These are phyloP conservation scores for Periconia macrospinosa DNA, from an alignment of 2,329 filamentous ascomycete genomes.

Conservation along the genomic window DNA sequence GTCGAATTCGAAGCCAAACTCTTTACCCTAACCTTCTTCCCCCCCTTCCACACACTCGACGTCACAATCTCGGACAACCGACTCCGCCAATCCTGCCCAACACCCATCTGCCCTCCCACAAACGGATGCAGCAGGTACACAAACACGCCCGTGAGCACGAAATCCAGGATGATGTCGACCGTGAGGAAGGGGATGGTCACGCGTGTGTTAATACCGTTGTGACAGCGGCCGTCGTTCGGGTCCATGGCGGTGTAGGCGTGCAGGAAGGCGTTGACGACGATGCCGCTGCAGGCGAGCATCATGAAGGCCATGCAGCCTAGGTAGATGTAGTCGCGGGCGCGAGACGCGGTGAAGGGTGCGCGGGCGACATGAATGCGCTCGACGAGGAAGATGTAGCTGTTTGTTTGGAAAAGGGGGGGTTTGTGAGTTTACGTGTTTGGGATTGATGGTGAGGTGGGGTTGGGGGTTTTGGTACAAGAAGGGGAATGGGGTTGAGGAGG, in stretches of 20 bases:
- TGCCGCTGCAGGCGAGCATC: not conserved
- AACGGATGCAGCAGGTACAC: not conserved
- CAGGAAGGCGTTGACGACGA: not conserved
- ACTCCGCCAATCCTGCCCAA: too few relatives aligned
- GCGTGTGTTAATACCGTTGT: not conserved
- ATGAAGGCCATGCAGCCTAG: not conserved
- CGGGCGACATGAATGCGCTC: not conserved
- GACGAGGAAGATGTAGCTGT: not conserved
- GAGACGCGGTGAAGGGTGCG: too few relatives aligned
- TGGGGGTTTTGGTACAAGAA: not conserved
- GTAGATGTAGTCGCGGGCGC: not conserved
- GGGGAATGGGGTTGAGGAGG: not conserved
- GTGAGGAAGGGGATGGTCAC: not conserved
- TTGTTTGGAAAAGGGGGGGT: not conserved
- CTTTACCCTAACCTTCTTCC: not conserved
- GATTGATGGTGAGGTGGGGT: not conserved
- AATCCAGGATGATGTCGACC: not conserved
- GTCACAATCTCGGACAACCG: not conserved
- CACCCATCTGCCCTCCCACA: not conserved
- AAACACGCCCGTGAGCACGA: not conserved
- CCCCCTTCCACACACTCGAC: not conserved
- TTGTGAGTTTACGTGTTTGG: not conserved
- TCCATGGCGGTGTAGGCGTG: not conserved
- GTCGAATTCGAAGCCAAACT: not conserved
- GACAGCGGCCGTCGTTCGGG: not conserved